Conservation (phyloP, 2,329 filamentous ascomycete species). For the Rhinocladiella similis region DNA sequence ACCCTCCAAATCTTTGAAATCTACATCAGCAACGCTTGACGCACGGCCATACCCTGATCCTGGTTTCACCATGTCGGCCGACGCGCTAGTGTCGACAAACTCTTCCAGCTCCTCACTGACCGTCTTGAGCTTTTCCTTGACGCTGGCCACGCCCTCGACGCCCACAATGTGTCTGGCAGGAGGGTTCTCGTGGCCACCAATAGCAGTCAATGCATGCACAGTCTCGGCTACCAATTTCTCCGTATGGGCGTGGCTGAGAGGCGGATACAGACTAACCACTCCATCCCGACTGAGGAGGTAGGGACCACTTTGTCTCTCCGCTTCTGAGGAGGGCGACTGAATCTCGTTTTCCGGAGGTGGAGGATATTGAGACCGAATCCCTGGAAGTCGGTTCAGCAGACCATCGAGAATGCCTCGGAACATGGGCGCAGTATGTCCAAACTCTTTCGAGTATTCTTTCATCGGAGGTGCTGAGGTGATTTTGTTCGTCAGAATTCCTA, state of each 20-base stretch:
- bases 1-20: slow-evolving; percentile 19
- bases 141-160: slow-evolving; percentile 78
- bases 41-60: slow-evolving; percentile 7
- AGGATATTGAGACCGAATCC: slow-evolving; percentile 50
- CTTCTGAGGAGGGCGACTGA: slow-evolving; percentile 25
- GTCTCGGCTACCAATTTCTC: slow-evolving; percentile 82
- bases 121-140: slow-evolving; percentile 95
- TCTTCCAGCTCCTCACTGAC: slow-evolving; percentile 96
- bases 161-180: slow-evolving; percentile 93
- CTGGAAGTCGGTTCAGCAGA: slow-evolving; percentile 74
- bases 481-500: slow-evolving; percentile 80
- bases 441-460: slow-evolving; percentile 65
- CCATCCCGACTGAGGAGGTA: slow-evolving; percentile 33
- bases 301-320: slow-evolving; percentile 29
- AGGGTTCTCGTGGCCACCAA: slow-evolving; percentile 94
- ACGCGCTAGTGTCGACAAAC: slow-evolving; percentile 85
- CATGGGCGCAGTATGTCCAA: slow-evolving; percentile 70
- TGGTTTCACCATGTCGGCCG: slow-evolving; percentile 61
- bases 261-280: slow-evolving; percentile 71
- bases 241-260: slow-evolving; percentile 65
- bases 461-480: slow-evolving; percentile 82
- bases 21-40: slow-evolving; percentile 16
- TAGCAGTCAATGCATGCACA: slow-evolving; percentile 84
- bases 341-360: slow-evolving; percentile 28
- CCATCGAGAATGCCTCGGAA: slow-evolving; percentile 80